These are phyloP conservation scores for Tetrapisispora taiwanensis DNA, from an alignment of 805 yeast species.

Conservation along the genomic window DNA sequence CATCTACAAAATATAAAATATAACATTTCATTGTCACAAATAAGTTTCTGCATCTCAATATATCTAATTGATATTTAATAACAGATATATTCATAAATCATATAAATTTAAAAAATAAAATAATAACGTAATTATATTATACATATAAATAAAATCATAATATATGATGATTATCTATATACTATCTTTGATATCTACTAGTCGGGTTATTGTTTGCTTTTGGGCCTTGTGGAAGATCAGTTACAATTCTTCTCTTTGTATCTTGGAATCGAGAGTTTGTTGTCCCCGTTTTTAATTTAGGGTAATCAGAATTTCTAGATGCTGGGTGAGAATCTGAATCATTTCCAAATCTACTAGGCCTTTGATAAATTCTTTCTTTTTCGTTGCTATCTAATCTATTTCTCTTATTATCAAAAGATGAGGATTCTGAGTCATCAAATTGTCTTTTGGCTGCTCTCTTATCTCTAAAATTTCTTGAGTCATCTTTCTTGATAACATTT, in stretches of 20 bases:
- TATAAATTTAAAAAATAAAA: too few relatives aligned
- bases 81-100: too few relatives aligned
- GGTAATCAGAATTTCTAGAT: constrained; percentile 5
- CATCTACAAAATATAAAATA: too few relatives aligned
- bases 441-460: not conserved
- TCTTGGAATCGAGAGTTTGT: not conserved
- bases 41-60: not conserved
- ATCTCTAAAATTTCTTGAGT: not conserved
- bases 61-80: not conserved
- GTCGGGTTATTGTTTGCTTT: constrained; percentile 5
- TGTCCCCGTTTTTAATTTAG: not conserved
- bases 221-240: constrained; percentile 20
- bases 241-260: constrained; percentile 1
- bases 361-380: not conserved
- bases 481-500: not conserved
- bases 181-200: constrained; percentile 3
- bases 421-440: not conserved
- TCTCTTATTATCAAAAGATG: not conserved
- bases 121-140: too few relatives aligned
- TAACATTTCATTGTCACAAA: not conserved
- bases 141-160: not conserved
- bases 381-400: not conserved
- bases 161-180: not conserved
- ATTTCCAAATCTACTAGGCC: not conserved
- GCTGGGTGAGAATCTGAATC: constrained; percentile 1